Evolutionary conservation across 352 stramenopile genomes (phyloP), one percentile per base, ranked within the genome.

Genomic region (Elongisporangium senticosum): DNA sequence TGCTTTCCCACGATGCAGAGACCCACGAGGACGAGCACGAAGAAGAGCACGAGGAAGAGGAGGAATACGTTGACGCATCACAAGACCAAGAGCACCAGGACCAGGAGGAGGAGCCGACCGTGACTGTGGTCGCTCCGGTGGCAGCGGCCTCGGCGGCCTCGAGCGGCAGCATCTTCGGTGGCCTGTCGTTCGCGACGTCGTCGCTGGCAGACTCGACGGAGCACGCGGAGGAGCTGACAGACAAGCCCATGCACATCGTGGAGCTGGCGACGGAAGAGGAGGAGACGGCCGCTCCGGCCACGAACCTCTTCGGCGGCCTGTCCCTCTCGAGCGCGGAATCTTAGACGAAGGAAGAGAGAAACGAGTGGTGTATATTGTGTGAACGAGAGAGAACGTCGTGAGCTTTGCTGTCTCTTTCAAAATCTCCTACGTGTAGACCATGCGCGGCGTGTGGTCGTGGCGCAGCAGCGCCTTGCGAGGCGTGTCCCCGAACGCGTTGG

Each of bases 191-290:
- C 33, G 33, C 33, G 2, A 43, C 33, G 8, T 43, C 33, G 13
- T 43, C 11, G 13, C 11, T 43, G 11, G 33, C 33, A 15, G 33
- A 43, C 33, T 43, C 33, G 33, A 43, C 33, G 33, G 33, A 37
- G 26, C 26, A 37, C 26, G 26, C 26, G 26, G 61, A 63, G 56
- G 56, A 61, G 43, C 63, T 52, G 40, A 64, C 56, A 6, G 61
- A 67, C 51, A 62, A 56, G 43, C 75, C 68, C 24, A 85, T 85
- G 75, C 79, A 73, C 17, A 81, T 85, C 55, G 59, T 77, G 52
- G 71, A 85, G 61, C 10, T 56, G 10, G 23, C 14, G 13, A 62
- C 55, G 8, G 60, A 62, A 19, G 61, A 64, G 17, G 61, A 64
- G 19, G 53, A 58, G n/a, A 21, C n/a, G 49, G 47, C 20, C 22